Evolutionary conservation across 805 yeast genomes (phyloP).

Genomic region (Torulaspora quercuum): DNA sequence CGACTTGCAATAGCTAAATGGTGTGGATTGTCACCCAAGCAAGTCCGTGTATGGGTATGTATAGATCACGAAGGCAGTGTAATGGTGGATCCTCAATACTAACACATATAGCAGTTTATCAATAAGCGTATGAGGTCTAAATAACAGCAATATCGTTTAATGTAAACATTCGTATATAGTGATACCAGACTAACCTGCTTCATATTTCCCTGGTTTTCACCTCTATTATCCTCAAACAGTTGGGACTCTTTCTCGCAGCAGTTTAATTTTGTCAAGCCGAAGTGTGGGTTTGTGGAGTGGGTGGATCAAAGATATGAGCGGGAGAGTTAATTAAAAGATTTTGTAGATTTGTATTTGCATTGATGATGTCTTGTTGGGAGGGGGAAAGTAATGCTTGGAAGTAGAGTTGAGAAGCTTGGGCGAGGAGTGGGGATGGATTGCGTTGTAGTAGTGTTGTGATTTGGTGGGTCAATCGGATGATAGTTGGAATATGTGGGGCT

Average conservation of each 20-base stretch:
- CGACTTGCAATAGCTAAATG: constrained; percentile 23
- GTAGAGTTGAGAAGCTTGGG: too few species aligned
- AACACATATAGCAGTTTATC: constrained; percentile 11
- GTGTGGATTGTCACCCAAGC: constrained; percentile 24
- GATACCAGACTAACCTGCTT: background rate
- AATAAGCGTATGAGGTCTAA: constrained; percentile 18
- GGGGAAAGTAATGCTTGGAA: too few species aligned
- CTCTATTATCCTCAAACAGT: constrained; percentile 2
- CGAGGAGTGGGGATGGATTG: too few species aligned
- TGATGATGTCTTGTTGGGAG: too few species aligned
- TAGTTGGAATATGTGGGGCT: constrained; percentile 10
- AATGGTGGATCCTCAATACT: background rate
- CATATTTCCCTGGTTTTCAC: background rate
- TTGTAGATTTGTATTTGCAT: too few species aligned
- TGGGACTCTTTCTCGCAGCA: constrained; percentile 23
- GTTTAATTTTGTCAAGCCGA: constrained; percentile 27
- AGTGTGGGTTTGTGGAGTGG: constrained; percentile 35
- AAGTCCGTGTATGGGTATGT: constrained; percentile 30
- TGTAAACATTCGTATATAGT: constrained; percentile 3
- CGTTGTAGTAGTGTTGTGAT: too few species aligned
- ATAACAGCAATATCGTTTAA: constrained; percentile 3
- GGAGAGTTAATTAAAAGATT: too few species aligned
- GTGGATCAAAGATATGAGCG: too few species aligned
- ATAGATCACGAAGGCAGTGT: constrained; percentile 1
- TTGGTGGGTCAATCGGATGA: too few species aligned